Percentiles rank a stretch among this genome's conserved stretches.
Conservation (phyloP, 768 basidiomycete species). For the Lactarius trivialis region DNA sequence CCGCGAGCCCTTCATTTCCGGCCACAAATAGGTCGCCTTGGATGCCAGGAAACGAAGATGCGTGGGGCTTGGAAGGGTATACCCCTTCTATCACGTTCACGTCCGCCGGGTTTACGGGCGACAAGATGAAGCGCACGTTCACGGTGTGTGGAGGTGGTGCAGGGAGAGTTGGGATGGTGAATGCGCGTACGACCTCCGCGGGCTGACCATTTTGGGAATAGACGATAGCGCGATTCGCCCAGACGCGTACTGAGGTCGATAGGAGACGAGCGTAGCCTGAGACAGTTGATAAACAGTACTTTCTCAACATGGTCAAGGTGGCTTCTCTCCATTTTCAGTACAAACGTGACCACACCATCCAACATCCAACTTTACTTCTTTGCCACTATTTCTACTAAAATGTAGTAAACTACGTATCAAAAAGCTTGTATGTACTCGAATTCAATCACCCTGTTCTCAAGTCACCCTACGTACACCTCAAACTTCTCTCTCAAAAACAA, state of each 20-base stretch:
- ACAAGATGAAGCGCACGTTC: constrained; percentile 60
- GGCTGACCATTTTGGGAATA: constrained; percentile 60
- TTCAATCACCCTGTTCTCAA: too few species aligned
- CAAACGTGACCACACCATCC: too few species aligned
- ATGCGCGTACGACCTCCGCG: constrained; percentile 46
- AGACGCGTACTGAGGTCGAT: constrained; percentile 29
- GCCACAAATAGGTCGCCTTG: constrained; percentile 46
- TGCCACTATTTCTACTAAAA: too few species aligned
- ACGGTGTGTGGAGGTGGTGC: constrained; percentile 49
- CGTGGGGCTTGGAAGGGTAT: constrained; percentile 61
- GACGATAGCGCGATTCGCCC: constrained; percentile 54
- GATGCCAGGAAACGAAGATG: constrained; percentile 31
- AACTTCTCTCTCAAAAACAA: too few species aligned
- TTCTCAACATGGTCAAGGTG: constrained; percentile 7
- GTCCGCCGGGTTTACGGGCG: constrained; percentile 79
- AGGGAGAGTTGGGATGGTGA: constrained; percentile 47
- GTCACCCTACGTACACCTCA: too few species aligned
- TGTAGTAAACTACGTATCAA: too few species aligned
- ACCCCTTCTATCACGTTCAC: constrained; percentile 76
- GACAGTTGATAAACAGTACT: background rate
- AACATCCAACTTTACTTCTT: too few species aligned
- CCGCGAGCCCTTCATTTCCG: constrained; percentile 74
- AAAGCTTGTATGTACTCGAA: too few species aligned
- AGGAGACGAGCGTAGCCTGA: constrained; percentile 22
- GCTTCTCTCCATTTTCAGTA: too few species aligned